A percentile compares a stretch with the other conserved stretches of the same genome.
These are phyloP conservation scores for Zizania latifolia DNA, from an alignment of 176 grass and related monocot species.

Conservation along the genomic window DNA sequence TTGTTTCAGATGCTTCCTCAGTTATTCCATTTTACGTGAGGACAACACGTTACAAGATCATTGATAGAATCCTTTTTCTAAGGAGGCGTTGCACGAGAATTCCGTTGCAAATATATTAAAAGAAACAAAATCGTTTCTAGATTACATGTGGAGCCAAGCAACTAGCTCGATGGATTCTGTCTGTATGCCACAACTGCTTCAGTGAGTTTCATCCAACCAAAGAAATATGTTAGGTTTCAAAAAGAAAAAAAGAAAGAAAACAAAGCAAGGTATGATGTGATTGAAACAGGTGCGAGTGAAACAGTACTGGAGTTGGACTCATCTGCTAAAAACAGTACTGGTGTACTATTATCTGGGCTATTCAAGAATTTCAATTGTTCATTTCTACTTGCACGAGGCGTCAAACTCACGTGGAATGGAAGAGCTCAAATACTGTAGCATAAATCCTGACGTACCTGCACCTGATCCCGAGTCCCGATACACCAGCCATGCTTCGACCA, in stretches of 20 bases:
- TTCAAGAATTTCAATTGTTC: no score
- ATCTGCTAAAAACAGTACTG: not conserved
- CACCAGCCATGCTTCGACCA: no score
- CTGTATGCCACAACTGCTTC: not conserved
- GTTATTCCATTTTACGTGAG: not conserved
- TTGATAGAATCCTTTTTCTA: not conserved
- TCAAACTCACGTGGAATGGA: not conserved
- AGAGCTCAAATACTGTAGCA: no score
- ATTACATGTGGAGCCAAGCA: not conserved
- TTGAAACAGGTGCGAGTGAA: not conserved
- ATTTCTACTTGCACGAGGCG: not conserved
- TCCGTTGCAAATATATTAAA: not conserved
- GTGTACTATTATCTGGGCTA: no score
- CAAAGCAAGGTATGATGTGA: not conserved
- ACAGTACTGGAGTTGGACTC: not conserved
- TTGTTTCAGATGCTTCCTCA: not conserved
- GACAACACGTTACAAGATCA: not conserved
- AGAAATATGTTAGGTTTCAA: not conserved
- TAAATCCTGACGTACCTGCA: no score
- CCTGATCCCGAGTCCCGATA: no score
- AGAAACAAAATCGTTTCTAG: not conserved
- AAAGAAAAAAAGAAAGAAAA: not conserved
- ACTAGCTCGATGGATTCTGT: not conserved
- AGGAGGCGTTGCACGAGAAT: not conserved
- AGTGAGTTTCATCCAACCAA: not conserved